A percentile compares a stretch with the other conserved stretches of the same genome.
phyloP scores from a whole-genome alignment of 2,329 filamentous ascomycete genomes.

The Fusarium nanum region DNA sequence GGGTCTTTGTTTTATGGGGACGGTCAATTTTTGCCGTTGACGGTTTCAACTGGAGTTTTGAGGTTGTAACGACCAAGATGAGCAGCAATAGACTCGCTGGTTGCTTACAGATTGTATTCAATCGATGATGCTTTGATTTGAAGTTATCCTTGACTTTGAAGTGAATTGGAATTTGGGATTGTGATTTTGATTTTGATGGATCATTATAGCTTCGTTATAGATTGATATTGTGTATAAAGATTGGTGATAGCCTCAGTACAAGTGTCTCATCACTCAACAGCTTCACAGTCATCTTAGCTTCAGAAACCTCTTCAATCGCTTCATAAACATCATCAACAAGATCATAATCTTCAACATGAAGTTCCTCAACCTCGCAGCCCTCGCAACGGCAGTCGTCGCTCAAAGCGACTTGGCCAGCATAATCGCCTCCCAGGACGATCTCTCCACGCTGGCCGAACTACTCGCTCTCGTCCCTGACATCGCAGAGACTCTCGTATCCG shows the following conservation, averaged over 20 bases:
- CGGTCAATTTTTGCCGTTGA: slow-evolving; percentile 34
- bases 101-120: not conserved
- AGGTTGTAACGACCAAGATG: not conserved
- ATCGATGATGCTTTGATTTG: slow-evolving; percentile 32
- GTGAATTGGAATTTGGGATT: not conserved
- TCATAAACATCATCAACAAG: not conserved
- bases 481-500: slow-evolving; percentile 47
- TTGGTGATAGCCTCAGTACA: not conserved
- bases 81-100: too few relatives aligned
- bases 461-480: slow-evolving; percentile 40
- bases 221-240: slow-evolving; percentile 22
- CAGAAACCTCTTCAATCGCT: not conserved
- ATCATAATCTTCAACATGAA: slow-evolving; percentile 14
- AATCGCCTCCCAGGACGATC: slow-evolving; percentile 34
- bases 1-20: slow-evolving; percentile 28
- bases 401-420: slow-evolving; percentile 32
- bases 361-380: slow-evolving; percentile 23
- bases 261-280: slow-evolving; percentile 10
- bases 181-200: not conserved
- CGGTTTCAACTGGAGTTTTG: slow-evolving; percentile 6
- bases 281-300: not conserved
- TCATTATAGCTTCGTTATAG: not conserved
- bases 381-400: slow-evolving; percentile 29
- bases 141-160: not conserved
- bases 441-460: slow-evolving; percentile 33